Evolutionary conservation across 1,284 basidiomycete species (phyloP), one percentile per base, ranked within the genome.

Genomic region (Cutaneotrichosporon curvatum): DNA sequence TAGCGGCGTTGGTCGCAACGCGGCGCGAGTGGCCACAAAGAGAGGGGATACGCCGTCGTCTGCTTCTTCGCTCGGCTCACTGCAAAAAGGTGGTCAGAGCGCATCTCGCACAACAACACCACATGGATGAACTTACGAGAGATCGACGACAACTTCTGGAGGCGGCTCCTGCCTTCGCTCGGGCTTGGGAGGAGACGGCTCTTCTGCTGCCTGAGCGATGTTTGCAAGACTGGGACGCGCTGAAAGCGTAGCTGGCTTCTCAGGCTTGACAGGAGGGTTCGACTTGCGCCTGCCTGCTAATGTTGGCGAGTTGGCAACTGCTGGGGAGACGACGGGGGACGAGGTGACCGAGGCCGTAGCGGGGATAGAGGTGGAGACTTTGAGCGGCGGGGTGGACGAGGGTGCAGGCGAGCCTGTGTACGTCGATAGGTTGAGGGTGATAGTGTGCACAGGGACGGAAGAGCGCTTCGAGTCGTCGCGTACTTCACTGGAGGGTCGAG

Each of bases 341-440:
- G n/a, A n/a, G n/a, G n/a, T n/a, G n/a, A n/a, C n/a, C n/a, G n/a
- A n/a, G n/a, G n/a, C n/a, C n/a, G n/a, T n/a, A n/a, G n/a, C n/a
- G n/a, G n/a, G n/a, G n/a, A n/a, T n/a, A n/a, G n/a, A n/a, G n/a
- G 25, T 28, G 25, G 55, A 45, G 23, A 22, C 33, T 28, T 33
- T 28, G 7, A 28, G 25, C 12, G 25, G 12, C 25, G 49, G 38
- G 35, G 45, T 43, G 30, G 48, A 30, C 44, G 48, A 20, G 12
- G 37, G 16, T 23, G 30, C 33, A 28, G 34, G 34, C 34, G 31
- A 37, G 19, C 49, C 39, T 12, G 60, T 59, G 54, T 68, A 70
- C 22, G 67, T 63, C 14, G 57, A 58, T 25, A 70, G 56, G 45
- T 70, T 70, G 37, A 70, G 51, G 7, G 67, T 63, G 47, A 70